Evolutionary conservation across 306 rosid species (phyloP), one percentile per base, ranked within the genome.

Genomic region (Argentina anserina): DNA sequence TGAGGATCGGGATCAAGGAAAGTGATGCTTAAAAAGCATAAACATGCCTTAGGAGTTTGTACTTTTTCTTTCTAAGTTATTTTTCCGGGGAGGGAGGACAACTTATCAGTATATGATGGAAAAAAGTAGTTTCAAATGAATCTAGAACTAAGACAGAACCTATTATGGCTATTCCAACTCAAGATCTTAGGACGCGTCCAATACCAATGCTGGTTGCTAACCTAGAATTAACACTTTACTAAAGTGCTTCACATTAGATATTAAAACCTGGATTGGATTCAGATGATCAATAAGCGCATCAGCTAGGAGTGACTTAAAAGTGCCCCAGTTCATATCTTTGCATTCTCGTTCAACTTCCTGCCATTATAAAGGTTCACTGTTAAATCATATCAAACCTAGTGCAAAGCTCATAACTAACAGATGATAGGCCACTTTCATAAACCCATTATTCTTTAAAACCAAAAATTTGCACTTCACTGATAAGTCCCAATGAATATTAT

Each of bases 321-420:
- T 60, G 68, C 98, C 98, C 98, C 98, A 91, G 80, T 76, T 94
- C 98, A 91, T 88, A 73, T 79, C 86, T 78, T 79, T 83, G 76
- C 97, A 91, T 78, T 91, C 98, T 75, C 71, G 81, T 50, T 58
- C 80, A 75, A 91, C 89, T 82, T 91, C 98, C 98, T 93, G 94
- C 26, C 77, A 63, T 40, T 33, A 80, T 69, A 64, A 72, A 28
- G 12, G 17, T n/a, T 55, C 36, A 45, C 78, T 33, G 18, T 26
- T 59, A 36, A 43, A 52, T 40, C 78, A 80, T 68, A 53, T 28
- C 39, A 73, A 46, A 61, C 59, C 11, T 31, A 37, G 53, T 28
- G 55, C 64, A 67, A 79, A 3, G 41, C 53, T 77, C 67, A 69
- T 4, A 59, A 41, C 8, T 45, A 49, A 8, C 15, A 42, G 55